These are phyloP conservation scores for Sporothrix globosa DNA, from an alignment of 2,329 filamentous ascomycete genomes.

Conservation along the genomic window DNA sequence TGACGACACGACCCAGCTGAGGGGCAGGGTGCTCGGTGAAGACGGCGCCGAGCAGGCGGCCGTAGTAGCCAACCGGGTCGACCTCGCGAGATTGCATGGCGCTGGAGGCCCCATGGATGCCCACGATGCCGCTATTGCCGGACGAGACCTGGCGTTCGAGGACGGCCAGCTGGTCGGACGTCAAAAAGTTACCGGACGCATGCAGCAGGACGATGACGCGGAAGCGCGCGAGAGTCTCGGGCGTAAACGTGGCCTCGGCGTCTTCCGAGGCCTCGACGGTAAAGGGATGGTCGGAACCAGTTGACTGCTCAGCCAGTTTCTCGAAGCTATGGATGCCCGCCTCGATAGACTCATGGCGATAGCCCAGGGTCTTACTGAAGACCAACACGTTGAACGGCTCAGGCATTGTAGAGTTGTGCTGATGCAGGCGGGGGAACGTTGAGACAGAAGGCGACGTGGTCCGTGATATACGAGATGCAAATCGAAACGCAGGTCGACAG, in stretches of 20 bases:
- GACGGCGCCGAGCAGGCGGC: slow-evolving; percentile 45
- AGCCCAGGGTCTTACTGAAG: slow-evolving; percentile 47
- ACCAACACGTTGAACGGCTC: slow-evolving; percentile 44
- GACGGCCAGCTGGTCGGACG: slow-evolving; percentile 41
- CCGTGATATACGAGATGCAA: too few species aligned
- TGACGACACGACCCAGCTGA: slow-evolving; percentile 42
- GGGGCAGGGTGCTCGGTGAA: slow-evolving; percentile 48
- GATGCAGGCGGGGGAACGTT: not conserved
- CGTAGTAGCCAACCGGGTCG: slow-evolving; percentile 44
- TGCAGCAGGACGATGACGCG: slow-evolving; percentile 47
- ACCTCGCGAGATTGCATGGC: slow-evolving; percentile 40
- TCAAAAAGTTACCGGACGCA: slow-evolving; percentile 47
- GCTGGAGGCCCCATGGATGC: slow-evolving; percentile 47
- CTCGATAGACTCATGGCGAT: slow-evolving; percentile 48
- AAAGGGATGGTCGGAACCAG: slow-evolving; percentile 39
- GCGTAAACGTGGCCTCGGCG: slow-evolving; percentile 41
- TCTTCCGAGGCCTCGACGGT: slow-evolving; percentile 46
- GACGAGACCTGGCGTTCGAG: slow-evolving; percentile 43
- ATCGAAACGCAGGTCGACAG: not conserved
- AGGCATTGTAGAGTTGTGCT: not conserved
- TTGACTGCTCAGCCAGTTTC: slow-evolving; percentile 40
- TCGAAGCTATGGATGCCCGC: slow-evolving; percentile 44
- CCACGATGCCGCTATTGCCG: slow-evolving; percentile 47
- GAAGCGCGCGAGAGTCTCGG: slow-evolving; percentile 42
- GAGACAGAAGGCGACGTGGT: not conserved